Conservation (phyloP, 345 rosid species). For the Conringia planisiliqua region DNA sequence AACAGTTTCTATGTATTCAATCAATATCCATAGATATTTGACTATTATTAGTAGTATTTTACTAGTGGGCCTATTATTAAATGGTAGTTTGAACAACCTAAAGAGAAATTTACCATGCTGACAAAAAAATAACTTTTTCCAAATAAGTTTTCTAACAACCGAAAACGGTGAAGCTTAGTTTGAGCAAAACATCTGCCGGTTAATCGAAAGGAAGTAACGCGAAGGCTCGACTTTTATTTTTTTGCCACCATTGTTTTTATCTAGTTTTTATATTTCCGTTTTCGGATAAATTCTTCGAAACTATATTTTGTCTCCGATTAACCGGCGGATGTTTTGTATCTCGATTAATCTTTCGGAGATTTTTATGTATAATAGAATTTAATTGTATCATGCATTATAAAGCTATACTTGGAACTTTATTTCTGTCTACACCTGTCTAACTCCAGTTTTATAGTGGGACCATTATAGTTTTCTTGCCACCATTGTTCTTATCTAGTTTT, state of each 20-base stretch:
- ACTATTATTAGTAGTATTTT: not conserved
- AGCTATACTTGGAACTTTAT: not conserved
- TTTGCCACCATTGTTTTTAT: too few relatives aligned
- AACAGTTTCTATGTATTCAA: constrained; percentile 16
- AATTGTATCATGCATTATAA: not conserved
- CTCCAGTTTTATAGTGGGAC: not conserved
- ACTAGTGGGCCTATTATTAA: constrained; percentile 4
- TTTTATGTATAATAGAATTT: not conserved
- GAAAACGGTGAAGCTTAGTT: not conserved
- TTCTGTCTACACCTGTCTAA: not conserved
- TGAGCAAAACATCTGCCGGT: too few relatives aligned
- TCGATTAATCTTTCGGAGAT: too few relatives aligned
- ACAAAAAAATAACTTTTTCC: not conserved
- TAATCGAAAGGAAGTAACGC: too few relatives aligned
- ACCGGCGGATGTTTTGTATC: too few relatives aligned
- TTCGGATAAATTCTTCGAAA: too few relatives aligned
- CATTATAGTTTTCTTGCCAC: too few relatives aligned
- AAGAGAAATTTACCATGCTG: not conserved
- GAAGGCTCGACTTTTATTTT: too few relatives aligned
- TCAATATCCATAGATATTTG: constrained; percentile 16
- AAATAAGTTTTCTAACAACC: not conserved
- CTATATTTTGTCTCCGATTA: too few relatives aligned
- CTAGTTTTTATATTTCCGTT: too few relatives aligned
- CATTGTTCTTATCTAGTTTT: too few relatives aligned
- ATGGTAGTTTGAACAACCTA: constrained; percentile 2